phyloP scores from a whole-genome alignment of 371 early-diverging fungal genomes.

The Circinella umbellata region DNA sequence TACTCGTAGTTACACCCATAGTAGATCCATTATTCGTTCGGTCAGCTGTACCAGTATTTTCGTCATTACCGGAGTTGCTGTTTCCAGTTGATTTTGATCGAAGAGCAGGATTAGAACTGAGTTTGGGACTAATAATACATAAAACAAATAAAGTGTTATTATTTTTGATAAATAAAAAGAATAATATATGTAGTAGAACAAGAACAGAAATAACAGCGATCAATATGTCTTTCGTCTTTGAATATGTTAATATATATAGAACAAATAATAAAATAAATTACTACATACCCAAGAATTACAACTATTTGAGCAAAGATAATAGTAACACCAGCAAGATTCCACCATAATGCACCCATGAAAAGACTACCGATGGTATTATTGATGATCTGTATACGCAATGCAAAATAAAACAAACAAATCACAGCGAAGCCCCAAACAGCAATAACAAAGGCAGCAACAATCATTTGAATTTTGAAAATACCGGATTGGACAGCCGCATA shows the following conservation, averaged over 20 bases:
- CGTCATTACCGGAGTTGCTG: neutral
- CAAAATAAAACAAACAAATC: slow-evolving; percentile 30
- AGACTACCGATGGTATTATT: slow-evolving; percentile 24
- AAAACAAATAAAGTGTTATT: neutral
- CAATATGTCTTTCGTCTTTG: too few relatives aligned
- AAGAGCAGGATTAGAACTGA: slow-evolving; percentile 16
- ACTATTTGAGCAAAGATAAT: slow-evolving; percentile 29
- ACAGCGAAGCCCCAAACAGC: slow-evolving; percentile 29
- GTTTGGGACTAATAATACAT: slow-evolving; percentile 16
- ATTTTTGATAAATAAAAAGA: too few relatives aligned
- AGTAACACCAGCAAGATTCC: slow-evolving; percentile 26
- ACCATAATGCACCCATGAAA: slow-evolving; percentile 28
- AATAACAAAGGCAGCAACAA: slow-evolving; percentile 21
- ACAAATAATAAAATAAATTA: too few relatives aligned
- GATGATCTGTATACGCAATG: slow-evolving; percentile 29
- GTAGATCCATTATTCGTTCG: slow-evolving; percentile 10
- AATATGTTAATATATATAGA: too few relatives aligned
- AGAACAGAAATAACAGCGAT: too few relatives aligned
- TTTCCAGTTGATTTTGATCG: slow-evolving; percentile 3
- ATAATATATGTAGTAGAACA: too few relatives aligned
- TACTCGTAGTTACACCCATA: neutral
- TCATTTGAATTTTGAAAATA: slow-evolving; percentile 20
- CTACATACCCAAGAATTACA: slow-evolving; percentile 28
- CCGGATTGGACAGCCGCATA: slow-evolving; percentile 4
- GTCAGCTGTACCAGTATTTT: neutral